Evolutionary conservation across 1,284 basidiomycete genomes (phyloP), one percentile per base, ranked within the genome.

Genomic region (Vanrija sp.): DNA sequence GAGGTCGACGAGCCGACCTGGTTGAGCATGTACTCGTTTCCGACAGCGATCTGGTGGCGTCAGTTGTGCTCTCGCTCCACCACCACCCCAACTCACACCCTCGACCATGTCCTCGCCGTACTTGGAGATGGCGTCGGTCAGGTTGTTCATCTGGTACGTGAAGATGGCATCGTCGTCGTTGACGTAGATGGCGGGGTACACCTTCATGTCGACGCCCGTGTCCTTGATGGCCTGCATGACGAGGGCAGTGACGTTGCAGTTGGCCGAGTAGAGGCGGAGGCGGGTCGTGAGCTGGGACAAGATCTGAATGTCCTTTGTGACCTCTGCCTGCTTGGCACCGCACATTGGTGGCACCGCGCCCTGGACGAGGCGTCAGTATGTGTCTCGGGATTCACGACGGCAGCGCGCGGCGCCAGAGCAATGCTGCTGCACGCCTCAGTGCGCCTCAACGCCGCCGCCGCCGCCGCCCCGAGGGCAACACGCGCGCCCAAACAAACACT

Each of bases 161-260:
- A 91, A 96, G 2, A 86, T 85, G 0, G 79, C 77, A 24, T 80
- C 77, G 56, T 86, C 83, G 59, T 86, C 84, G 48, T 80, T 82
- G 36, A 85, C 63, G 56, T 78, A 97, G 65, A 89, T 89, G 25
- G 85, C 94, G n/a, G 92, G 80, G 75, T 80, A 96, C 15, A 97
- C 87, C 10, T 77, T 78, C 83, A 98, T 81, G 75, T 95, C 81
- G 50, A 91, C 88, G 73, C 95, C 89, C 45, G 92, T 95, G 65
- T 85, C 83, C 67, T 87, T 79, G 70, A 98, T 89, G 1, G 88
- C 89, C 61, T 89, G 84, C 37, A 92, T 79, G 2, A 82, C 78
- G 20, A 81, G 62, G 14, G 77, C 75, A 3, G 80, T 78, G 41
- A 78, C 76, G 61, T 81, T 79, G 65, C 82, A 83, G 57, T 82